Base-by-base conservation (phyloP, 2,329 filamentous ascomycete genomes). In the Leptosphaerulina australis region DNA sequence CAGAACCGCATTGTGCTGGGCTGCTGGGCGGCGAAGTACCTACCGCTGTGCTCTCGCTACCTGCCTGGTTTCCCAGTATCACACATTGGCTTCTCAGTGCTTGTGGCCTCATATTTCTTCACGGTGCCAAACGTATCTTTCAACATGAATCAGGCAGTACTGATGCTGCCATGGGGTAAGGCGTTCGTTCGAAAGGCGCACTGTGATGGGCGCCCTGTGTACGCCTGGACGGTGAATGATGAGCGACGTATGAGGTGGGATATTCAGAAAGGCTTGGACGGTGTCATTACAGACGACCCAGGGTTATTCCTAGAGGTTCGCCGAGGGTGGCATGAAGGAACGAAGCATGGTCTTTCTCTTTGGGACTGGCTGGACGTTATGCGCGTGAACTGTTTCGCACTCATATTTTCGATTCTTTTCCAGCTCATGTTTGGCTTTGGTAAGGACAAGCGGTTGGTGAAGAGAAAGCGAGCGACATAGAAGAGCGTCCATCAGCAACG, bases 141-240 rank as follows among this genome's bases (percentile, higher is more conserved):
- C 79, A 96, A 92, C 77, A 82, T 96, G 70, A 75, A 88, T 36
- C 85, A 88, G 54, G 79, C 81, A 48, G 75, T 84, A 15, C 80
- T 96, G 40, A 81, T 90, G 50, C 85, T 87, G 1, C 85, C 85
- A 0, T 76, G 83, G 26, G 91, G 91, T 6, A 68, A 71, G 8
- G 74, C 76, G 9, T 94, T 97, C 74, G 73, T 91, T 12, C 77
- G 78, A 10, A 81, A 86, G 45, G 82, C 84, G 20, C 80, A 80
- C 53, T 69, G 75, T 37, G 75, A 77, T 1, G 75, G 79, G 12
- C 81, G 88, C 17, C 80, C 82, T 3, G 76, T 97, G 4, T 86
- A 88, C 62, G 82, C 85, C 0, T 97, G 93, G 93, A 97, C 92
- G 0, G 88, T 96, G 40, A 96, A 97, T 68, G 82, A 88, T 11